A percentile compares a stretch with the other conserved stretches of the same genome.
phyloP scores from a whole-genome alignment of 768 basidiomycete species.

The Kwoniella bestiolae region DNA sequence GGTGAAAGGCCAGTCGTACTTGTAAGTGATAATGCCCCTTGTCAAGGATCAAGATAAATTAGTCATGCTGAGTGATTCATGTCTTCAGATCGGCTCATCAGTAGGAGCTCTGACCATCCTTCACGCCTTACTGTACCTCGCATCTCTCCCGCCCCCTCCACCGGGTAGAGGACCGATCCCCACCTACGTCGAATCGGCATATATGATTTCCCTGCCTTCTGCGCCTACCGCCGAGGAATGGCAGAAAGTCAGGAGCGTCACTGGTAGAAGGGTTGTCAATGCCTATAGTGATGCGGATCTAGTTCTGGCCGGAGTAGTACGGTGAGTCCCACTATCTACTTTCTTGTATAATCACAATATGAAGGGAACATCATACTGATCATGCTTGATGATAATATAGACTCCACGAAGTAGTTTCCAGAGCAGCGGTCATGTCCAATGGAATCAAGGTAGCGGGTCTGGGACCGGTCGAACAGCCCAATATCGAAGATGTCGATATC shows the following conservation, averaged over 20 bases:
- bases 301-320: conserved; percentile 58
- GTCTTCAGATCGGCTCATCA: conserved; percentile 58
- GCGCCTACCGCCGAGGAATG: conserved; percentile 58
- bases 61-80: neutral
- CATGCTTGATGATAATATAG: conserved; percentile 27
- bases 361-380: neutral
- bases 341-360: neutral
- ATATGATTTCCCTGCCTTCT: conserved; percentile 59
- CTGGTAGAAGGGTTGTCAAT: conserved; percentile 58
- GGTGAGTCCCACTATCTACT: conserved; percentile 28
- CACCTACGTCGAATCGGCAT: conserved; percentile 59
- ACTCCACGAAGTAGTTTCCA: conserved; percentile 59
- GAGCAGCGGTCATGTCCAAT: conserved; percentile 51
- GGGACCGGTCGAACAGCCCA: conserved; percentile 50
- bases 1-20: conserved; percentile 60
- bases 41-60: too few species aligned
- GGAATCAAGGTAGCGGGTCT: conserved; percentile 56
- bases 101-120: conserved; percentile 60
- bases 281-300: conserved; percentile 58
- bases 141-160: conserved; percentile 41
- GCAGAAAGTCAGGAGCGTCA: conserved; percentile 54
- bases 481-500: conserved; percentile 58
- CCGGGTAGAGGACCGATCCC: conserved; percentile 34
- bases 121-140: conserved; percentile 56
- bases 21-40: too few species aligned